These are phyloP conservation scores for Adansonia madagascariensis DNA, from an alignment of 441 rosid species.

Conservation along the genomic window DNA sequence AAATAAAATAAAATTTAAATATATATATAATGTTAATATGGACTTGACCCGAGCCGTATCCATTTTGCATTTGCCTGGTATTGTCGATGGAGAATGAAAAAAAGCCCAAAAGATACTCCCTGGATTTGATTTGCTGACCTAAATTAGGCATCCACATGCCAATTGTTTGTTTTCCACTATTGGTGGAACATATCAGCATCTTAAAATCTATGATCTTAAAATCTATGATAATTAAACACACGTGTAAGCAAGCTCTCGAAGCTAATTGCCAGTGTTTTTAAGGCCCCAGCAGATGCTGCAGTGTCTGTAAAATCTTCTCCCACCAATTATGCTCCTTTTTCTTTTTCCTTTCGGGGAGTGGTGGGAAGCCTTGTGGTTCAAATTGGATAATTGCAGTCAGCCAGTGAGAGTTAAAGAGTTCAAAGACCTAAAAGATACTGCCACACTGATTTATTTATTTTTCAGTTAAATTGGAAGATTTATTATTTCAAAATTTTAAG, in stretches of 20 bases:
- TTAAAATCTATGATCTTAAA: neutral
- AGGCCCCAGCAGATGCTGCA: neutral
- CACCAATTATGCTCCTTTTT: neutral
- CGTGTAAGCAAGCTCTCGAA: too few relatives aligned
- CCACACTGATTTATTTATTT: too few relatives aligned
- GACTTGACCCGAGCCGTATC: too few relatives aligned
- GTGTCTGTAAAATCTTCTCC: neutral
- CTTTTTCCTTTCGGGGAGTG: neutral
- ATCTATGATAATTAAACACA: neutral
- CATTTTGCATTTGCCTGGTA: neutral
- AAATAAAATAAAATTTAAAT: too few relatives aligned
- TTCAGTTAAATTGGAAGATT: too few relatives aligned
- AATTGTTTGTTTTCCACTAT: neutral
- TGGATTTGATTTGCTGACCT: constrained; percentile 22
- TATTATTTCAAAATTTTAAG: too few relatives aligned
- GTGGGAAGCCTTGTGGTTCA: neutral
- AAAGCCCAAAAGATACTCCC: neutral
- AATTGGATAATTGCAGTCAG: too few relatives aligned
- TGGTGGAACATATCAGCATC: neutral
- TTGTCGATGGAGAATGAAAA: neutral
- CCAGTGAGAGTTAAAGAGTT: too few relatives aligned
- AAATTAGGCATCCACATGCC: neutral
- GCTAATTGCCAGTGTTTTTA: too few relatives aligned
- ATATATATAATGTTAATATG: too few relatives aligned
- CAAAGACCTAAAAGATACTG: too few relatives aligned